These are phyloP conservation scores for Boeremia exigua DNA, from an alignment of 2,329 filamentous ascomycete species.

Conservation along the genomic window DNA sequence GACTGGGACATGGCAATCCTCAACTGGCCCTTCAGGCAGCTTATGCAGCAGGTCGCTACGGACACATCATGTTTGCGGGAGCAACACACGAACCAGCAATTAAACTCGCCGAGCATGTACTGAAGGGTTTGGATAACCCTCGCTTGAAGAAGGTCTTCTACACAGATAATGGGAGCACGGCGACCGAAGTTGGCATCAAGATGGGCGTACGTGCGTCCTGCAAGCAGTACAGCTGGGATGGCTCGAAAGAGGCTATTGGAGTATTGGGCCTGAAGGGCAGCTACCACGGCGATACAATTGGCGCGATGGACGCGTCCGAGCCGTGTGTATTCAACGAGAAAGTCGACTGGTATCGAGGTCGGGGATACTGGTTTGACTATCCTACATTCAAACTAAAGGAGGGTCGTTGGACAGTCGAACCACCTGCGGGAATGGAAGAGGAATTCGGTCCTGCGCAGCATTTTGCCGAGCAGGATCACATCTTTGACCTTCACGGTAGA, in stretches of 20 bases:
- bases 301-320: conserved; percentile 84
- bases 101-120: conserved; percentile 68
- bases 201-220: conserved; percentile 78
- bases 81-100: conserved; percentile 81
- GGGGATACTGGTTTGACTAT: conserved; percentile 82
- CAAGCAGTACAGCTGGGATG: conserved; percentile 69
- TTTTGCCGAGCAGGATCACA: conserved; percentile 40
- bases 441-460: conserved; percentile 53
- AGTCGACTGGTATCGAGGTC: conserved; percentile 83
- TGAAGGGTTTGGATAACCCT: conserved; percentile 66
- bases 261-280: conserved; percentile 79
- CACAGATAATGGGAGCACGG: conserved; percentile 84
- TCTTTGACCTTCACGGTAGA: conserved; percentile 51
- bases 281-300: conserved; percentile 88
- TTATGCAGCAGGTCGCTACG: conserved; percentile 82
- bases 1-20: conserved; percentile 79
- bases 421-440: conserved; percentile 58
- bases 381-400: conserved; percentile 71
- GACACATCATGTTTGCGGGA: conserved; percentile 86
- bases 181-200: conserved; percentile 82
- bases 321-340: conserved; percentile 80
- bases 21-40: conserved; percentile 75
- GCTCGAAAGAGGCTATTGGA: conserved; percentile 63
- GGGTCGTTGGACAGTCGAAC: conserved; percentile 70
- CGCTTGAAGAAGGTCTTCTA: conserved; percentile 77